Percentiles rank a stretch among this genome's conserved stretches.
These are phyloP conservation scores for Microthlaspi erraticum DNA, from an alignment of 345 rosid genomes.

Conservation along the genomic window DNA sequence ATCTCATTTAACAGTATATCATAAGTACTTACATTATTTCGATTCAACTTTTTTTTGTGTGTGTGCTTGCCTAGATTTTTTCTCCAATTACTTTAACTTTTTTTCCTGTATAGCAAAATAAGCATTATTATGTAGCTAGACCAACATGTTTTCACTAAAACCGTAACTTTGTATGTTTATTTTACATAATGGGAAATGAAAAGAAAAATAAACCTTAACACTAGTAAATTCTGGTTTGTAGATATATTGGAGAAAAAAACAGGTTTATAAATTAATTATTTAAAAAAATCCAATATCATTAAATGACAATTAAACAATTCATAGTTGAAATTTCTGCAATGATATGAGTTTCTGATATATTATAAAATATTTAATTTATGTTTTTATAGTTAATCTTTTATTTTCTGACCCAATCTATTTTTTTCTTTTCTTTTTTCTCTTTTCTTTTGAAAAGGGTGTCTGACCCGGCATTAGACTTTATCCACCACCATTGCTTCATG, in stretches of 20 bases:
- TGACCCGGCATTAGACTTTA: background rate
- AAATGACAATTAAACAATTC: background rate
- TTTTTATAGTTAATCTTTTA: background rate
- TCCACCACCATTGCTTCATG: constrained; percentile 21
- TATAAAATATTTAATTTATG: background rate
- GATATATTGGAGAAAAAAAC: background rate
- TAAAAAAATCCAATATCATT: background rate
- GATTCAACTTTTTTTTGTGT: background rate
- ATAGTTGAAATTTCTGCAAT: background rate
- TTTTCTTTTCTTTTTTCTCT: background rate
- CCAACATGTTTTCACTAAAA: too few species aligned
- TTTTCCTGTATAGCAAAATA: too few species aligned
- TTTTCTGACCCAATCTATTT: background rate
- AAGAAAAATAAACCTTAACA: too few species aligned
- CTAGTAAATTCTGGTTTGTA: too few species aligned
- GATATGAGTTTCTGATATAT: background rate
- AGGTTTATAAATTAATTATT: background rate
- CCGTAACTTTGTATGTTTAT: too few species aligned
- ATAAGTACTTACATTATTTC: background rate
- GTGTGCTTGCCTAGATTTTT: background rate
- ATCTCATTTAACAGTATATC: background rate
- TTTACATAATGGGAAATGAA: too few species aligned
- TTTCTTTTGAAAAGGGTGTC: too few species aligned
- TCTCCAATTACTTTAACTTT: background rate
- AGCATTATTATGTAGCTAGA: too few species aligned